Percentiles rank a stretch among this genome's conserved stretches.
phyloP scores from a whole-genome alignment of 805 yeast species.

The Saccharomycopsis schoenii region DNA sequence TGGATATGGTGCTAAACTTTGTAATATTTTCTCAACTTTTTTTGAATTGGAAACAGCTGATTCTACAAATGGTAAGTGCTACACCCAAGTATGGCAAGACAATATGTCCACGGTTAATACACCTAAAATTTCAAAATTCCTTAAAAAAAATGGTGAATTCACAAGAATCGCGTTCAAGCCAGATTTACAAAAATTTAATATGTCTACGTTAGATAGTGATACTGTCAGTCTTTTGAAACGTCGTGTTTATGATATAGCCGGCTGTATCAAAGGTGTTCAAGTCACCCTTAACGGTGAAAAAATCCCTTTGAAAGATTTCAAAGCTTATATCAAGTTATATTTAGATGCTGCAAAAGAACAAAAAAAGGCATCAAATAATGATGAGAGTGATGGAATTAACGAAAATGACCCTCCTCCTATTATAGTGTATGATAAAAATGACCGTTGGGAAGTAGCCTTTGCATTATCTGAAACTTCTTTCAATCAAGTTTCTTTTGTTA shows the following conservation, averaged over 20 bases:
- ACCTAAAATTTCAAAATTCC: conserved; percentile 57
- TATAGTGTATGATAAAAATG: conserved; percentile 72
- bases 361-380: not conserved
- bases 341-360: conserved; percentile 51
- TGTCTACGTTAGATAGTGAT: conserved; percentile 79
- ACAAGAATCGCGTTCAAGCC: conserved; percentile 86
- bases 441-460: conserved; percentile 94
- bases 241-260: conserved; percentile 93
- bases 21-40: conserved; percentile 89
- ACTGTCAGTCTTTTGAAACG: conserved; percentile 76
- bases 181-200: conserved; percentile 72
- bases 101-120: conserved; percentile 75
- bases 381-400: conserved; percentile 18
- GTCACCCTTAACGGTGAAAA: conserved; percentile 70
- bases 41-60: conserved; percentile 88
- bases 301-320: conserved; percentile 65
- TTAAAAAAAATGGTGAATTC: conserved; percentile 53
- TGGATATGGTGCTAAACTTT: conserved; percentile 95
- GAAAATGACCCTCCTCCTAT: conserved; percentile 38
- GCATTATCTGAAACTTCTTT: conserved; percentile 85
- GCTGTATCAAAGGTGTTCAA: conserved; percentile 76
- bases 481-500: conserved; percentile 93
- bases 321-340: conserved; percentile 81
- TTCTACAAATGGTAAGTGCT: conserved; percentile 45
- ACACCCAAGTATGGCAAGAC: conserved; percentile 75